phyloP scores from a whole-genome alignment of 2,329 filamentous ascomycete genomes.

The Pseudogymnoascus sp. region DNA sequence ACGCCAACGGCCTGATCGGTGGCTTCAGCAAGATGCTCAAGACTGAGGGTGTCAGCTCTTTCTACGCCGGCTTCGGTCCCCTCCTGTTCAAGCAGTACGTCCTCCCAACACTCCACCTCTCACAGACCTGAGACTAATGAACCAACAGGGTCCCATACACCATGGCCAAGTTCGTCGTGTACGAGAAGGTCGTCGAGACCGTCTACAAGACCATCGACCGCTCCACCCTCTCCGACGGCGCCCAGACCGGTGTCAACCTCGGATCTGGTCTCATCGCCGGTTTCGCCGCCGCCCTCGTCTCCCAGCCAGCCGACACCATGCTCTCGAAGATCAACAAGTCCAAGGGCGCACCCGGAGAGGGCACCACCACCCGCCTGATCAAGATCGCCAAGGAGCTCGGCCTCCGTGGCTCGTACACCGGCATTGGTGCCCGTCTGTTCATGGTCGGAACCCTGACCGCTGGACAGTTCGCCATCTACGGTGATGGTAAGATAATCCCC shows the following conservation, averaged over 20 bases:
- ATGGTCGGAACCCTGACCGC: constrained; percentile 62
- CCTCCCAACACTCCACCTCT: neutral
- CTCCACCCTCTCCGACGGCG: constrained; percentile 55
- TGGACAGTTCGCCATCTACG: constrained; percentile 86
- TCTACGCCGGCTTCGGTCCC: constrained; percentile 87
- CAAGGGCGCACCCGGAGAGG: constrained; percentile 78
- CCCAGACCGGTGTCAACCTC: constrained; percentile 76
- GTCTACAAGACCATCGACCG: constrained; percentile 67
- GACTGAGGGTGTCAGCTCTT: constrained; percentile 75
- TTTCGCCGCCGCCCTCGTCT: constrained; percentile 82
- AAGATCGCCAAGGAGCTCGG: constrained; percentile 87
- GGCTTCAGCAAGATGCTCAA: constrained; percentile 79
- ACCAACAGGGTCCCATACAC: constrained; percentile 72
- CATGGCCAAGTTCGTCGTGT: constrained; percentile 93
- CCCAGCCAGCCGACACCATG: constrained; percentile 90
- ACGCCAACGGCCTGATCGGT: constrained; percentile 70
- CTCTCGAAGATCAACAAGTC: constrained; percentile 96
- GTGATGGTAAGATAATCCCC: constrained; percentile 37
- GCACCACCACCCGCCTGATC: constrained; percentile 70
- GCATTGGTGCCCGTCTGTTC: constrained; percentile 74
- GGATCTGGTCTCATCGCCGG: constrained; percentile 68
- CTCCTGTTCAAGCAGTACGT: constrained; percentile 73
- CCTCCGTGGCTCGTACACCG: constrained; percentile 67
- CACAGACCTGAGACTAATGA: constrained; percentile 16
- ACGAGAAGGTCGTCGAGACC: constrained; percentile 76